Conservation (phyloP, 306 rosid genomes). For the Medicago truncatula region DNA sequence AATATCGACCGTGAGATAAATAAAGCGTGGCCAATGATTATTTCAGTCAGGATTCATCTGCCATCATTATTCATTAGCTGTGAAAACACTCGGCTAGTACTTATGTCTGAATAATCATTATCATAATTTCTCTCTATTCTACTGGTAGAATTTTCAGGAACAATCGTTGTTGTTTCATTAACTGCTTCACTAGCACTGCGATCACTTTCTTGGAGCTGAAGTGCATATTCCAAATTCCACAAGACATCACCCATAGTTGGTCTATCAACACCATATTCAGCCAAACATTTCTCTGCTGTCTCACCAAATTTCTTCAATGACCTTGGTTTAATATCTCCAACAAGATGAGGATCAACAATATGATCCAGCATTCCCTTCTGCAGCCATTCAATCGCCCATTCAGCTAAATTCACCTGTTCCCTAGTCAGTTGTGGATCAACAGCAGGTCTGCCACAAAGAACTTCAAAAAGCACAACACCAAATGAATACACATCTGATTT, state of each 20-base stretch:
- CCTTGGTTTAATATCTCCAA: constrained; percentile 65
- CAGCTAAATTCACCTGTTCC: constrained; percentile 90
- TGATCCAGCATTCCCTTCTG: constrained; percentile 77
- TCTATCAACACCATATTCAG: constrained; percentile 92
- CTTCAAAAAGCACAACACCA: constrained; percentile 95
- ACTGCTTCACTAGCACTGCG: constrained; percentile 33
- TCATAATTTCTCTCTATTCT: constrained; percentile 51
- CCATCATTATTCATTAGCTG: constrained; percentile 90
- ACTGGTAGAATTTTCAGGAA: constrained; percentile 45
- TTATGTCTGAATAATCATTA: constrained; percentile 55
- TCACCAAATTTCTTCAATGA: constrained; percentile 89
- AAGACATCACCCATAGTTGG: constrained; percentile 98
- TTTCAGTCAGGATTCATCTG: constrained; percentile 49
- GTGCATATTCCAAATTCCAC: constrained; percentile 93
- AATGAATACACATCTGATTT: constrained; percentile 96
- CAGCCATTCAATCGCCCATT: constrained; percentile 95
- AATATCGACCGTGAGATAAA: background rate
- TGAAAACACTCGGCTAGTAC: constrained; percentile 81
- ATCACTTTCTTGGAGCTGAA: constrained; percentile 83
- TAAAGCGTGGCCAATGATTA: background rate
- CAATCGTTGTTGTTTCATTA: constrained; percentile 33
- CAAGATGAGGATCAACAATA: constrained; percentile 71
- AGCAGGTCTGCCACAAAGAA: constrained; percentile 92
- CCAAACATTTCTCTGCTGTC: constrained; percentile 95
- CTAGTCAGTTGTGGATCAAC: constrained; percentile 85